Evolutionary conservation across 2,329 filamentous ascomycete species (phyloP), one percentile per base, ranked within the genome.

Genomic region (Pyrenophora teres): DNA sequence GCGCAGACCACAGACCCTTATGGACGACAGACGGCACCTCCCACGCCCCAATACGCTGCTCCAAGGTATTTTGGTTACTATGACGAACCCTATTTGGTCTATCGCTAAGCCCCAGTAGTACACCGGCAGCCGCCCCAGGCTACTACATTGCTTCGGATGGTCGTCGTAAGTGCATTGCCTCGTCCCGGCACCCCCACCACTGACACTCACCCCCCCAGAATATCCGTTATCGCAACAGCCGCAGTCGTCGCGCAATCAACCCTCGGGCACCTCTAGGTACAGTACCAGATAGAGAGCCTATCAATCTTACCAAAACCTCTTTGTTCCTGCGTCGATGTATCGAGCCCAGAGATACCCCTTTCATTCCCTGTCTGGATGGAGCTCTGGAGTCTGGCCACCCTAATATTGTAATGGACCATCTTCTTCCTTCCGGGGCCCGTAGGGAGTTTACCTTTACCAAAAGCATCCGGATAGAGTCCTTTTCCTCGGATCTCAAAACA

Each of bases 61-160:
- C 66, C 71, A 68, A 75, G 73, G 73, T 75, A 75, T 75, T 75
- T 74, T 71, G 70, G 72, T 62, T 71, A 72, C 54, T 69, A 59
- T 59, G 65, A 72, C 63, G 64, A 68, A 41, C 55, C 59, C 40
- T 74, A 60, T 70, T 71, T 72, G 71, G 72, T 70, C 57, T 72
- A 71, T 70, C 68, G 67, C 72, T 74, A 74, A 74, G 66, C 65
- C 67, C 62, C 52, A 52, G 50, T 65, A 72, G 68, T 68, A 44
- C 63, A 63, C 39, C 65, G 54, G 61, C 62, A 50, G 61, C 66
- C 52, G 60, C 63, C 30, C 68, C 69, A 50, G 69, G 70, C 46
- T 73, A 70, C 56, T 73, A 73, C 60, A 69, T 70, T 50, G 70
- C 69, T 52, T 72, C 70, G 31, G 71, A 74, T 54, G 71, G 71